These are phyloP conservation scores for Lindgomyces ingoldianus DNA, from an alignment of 495 filamentous ascomycete species.

Conservation along the genomic window DNA sequence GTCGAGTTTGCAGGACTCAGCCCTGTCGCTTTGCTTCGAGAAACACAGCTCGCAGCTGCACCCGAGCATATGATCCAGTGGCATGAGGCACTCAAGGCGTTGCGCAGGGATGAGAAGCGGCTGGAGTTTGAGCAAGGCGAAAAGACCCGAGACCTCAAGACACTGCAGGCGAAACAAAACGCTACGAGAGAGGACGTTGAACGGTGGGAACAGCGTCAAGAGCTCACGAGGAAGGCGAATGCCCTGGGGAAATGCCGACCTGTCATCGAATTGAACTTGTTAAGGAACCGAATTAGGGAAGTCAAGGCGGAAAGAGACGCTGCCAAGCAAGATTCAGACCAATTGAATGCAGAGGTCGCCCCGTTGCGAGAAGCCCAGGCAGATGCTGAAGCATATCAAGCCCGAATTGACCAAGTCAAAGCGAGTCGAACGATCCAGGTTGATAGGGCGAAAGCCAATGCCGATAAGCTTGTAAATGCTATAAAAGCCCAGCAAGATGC, in stretches of 20 bases:
- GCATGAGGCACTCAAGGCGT: conserved; percentile 71
- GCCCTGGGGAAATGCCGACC: conserved; percentile 66
- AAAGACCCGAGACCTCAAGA: conserved; percentile 62
- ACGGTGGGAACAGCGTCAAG: conserved; percentile 71
- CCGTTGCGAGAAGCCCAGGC: conserved; percentile 48
- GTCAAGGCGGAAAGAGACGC: neutral
- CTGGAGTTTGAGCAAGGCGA: conserved; percentile 58
- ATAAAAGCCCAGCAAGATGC: conserved; percentile 57
- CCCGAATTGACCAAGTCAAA: conserved; percentile 52
- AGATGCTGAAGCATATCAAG: conserved; percentile 40
- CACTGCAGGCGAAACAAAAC: conserved; percentile 72
- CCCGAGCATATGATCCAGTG: conserved; percentile 74
- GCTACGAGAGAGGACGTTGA: conserved; percentile 80
- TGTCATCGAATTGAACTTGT: conserved; percentile 61
- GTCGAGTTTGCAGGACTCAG: conserved; percentile 87
- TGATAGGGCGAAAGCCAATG: conserved; percentile 54
- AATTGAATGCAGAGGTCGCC: conserved; percentile 56
- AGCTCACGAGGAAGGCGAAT: conserved; percentile 65
- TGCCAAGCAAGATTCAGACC: conserved; percentile 53
- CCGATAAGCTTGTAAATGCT: conserved; percentile 51
- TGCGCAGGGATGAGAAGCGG: conserved; percentile 69
- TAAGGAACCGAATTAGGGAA: conserved; percentile 43
- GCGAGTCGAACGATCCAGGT: conserved; percentile 54
- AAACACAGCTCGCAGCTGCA: conserved; percentile 86
- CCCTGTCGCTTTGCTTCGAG: conserved; percentile 78